Evolutionary conservation across 2,329 filamentous ascomycete species (phyloP), one percentile per base, ranked within the genome.

Genomic region (Colletotrichum chlorophyti): DNA sequence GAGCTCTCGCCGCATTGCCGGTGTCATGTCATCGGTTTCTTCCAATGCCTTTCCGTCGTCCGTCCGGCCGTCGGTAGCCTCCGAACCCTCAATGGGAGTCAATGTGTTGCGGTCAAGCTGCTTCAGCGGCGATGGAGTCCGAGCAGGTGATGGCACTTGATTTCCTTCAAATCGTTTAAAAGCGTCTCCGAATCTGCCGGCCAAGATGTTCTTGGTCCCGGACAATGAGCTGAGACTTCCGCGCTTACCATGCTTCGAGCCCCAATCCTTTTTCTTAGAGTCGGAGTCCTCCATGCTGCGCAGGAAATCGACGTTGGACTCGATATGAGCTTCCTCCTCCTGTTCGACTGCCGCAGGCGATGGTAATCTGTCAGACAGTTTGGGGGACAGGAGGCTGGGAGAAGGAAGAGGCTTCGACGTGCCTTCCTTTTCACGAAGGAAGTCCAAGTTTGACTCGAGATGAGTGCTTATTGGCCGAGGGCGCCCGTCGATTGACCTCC

Each of bases 121-220:
- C 65, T 79, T 81, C 23, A 78, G 72, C 4, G 80, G 82, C 5
- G 82, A 83, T 2, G 80, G 77, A 12, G 79, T 78, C 31, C 79
- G 75, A 6, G 65, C 68, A n/a, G 65, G 70, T 14, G 66, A 67
- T 10, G 64, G 62, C 63, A 66, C 68, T 59, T 72, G 73, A 58
- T 79, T 83, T 21, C 79, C 81, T 72, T 99, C 95, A 65, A 98
- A 98, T 6, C 90, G 85, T 68, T 94, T 92, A 76, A 98, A 97
- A 3, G 94, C 93, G 67, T 97, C 93, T 1, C 93, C 92, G 71
- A 98, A 97, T 65, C 90, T 92, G 21, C 93, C 91, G 5, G 88
- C 89, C n/a, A 97, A 79, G 32, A 96, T 86, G 55, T 86, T 91
- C 73, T 95, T 96, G 23, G 90, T 90, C 34, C 86, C 87, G 6